phyloP scores from a whole-genome alignment of 148 eudicot genomes.

The Mesembryanthemum crystallinum region DNA sequence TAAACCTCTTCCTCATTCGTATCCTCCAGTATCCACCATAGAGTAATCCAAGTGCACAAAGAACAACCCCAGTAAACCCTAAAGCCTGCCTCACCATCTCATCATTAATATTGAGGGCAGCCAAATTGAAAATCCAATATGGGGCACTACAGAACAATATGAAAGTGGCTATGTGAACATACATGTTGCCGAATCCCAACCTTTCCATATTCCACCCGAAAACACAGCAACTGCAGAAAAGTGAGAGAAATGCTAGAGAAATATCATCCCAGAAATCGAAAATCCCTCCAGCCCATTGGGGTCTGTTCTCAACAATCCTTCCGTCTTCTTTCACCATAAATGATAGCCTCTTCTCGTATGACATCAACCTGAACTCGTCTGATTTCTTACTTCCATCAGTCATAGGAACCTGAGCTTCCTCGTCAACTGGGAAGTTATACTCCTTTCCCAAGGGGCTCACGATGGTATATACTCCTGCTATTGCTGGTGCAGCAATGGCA shows the following conservation, averaged over 20 bases:
- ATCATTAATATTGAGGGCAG: constrained; percentile 72
- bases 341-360: constrained; percentile 57
- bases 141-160: constrained; percentile 90
- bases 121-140: constrained; percentile 81
- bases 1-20: constrained; percentile 86
- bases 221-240: constrained; percentile 83
- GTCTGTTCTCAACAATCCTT: constrained; percentile 40
- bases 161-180: constrained; percentile 86
- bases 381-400: constrained; percentile 26
- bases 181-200: constrained; percentile 90
- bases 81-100: constrained; percentile 59
- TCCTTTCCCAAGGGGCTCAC: constrained; percentile 91
- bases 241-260: constrained; percentile 68
- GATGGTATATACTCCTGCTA: constrained; percentile 79
- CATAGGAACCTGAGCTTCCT: constrained; percentile 56
- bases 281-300: constrained; percentile 78
- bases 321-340: constrained; percentile 59
- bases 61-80: constrained; percentile 67
- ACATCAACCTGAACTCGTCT: constrained; percentile 30
- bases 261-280: constrained; percentile 89
- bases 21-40: constrained; percentile 98
- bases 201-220: constrained; percentile 99
- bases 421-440: constrained; percentile 44
- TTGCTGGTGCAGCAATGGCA: constrained; percentile 86
- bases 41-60: constrained; percentile 76